Conservation (phyloP, 1,139 yeast species). For the Saccharomycopsis hybrid region DNA sequence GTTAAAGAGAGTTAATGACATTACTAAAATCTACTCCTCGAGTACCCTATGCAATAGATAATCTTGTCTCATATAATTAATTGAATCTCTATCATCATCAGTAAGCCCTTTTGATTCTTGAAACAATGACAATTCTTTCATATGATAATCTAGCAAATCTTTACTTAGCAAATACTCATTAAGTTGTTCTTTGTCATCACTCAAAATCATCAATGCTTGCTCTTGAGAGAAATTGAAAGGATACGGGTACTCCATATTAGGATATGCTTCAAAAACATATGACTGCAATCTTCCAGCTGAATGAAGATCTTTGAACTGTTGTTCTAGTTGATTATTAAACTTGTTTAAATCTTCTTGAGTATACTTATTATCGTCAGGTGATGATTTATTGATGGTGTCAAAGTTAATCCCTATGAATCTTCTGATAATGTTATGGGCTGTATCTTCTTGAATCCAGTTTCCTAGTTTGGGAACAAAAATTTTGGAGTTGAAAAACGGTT, state of each 20-base stretch:
- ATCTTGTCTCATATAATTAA: constrained; percentile 8
- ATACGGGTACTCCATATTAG: background rate
- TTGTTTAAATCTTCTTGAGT: background rate
- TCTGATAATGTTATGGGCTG: constrained; percentile 3
- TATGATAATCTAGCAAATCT: constrained; percentile 10
- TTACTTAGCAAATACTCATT: constrained; percentile 8
- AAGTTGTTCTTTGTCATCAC: background rate
- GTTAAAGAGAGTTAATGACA: too few relatives aligned
- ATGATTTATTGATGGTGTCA: constrained; percentile 3
- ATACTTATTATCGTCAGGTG: background rate
- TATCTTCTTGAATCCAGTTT: constrained; percentile 2
- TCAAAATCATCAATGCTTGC: constrained; percentile 7
- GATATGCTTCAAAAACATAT: background rate
- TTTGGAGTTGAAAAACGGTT: constrained; percentile 5
- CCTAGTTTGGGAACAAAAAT: constrained; percentile 8
- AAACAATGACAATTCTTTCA: constrained; percentile 6
- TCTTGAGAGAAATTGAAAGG: constrained; percentile 8
- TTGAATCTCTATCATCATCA: constrained; percentile 8
- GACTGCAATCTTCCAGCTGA: background rate
- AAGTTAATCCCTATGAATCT: constrained; percentile 2
- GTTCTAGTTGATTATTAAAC: background rate
- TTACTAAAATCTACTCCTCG: too few relatives aligned
- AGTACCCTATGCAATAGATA: too few relatives aligned
- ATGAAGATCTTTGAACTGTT: background rate
- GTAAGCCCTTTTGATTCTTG: background rate